Base-by-base conservation (phyloP, 352 stramenopile species). In the Pythium pyrilobum region DNA sequence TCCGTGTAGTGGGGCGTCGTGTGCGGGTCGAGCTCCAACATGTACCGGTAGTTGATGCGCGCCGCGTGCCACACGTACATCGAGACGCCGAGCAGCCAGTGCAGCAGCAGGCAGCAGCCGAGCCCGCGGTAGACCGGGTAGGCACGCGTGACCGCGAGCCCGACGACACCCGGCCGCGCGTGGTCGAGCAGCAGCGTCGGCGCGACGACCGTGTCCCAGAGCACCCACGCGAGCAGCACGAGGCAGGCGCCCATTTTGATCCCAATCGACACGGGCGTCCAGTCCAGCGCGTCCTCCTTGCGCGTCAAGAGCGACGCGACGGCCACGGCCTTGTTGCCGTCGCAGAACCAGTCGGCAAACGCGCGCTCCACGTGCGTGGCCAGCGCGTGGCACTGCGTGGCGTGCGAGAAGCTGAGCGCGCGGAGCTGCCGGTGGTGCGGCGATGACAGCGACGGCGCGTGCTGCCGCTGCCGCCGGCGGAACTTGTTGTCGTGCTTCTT, bases 401-500 rank as follows among this genome's bases (percentile, higher is more conserved):
- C 77, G 28, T 85, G 69, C 0, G 80, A 67, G 54, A 95, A 91
- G 32, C 69, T 64, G 28, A 75, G 81, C 5, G 54, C 67, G 49
- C 89, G 64, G 27, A 90, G 69, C 16, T 70, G 73, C 18, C 42
- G 39, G 45, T 70, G 71, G 52, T 89, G 67, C 21, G 78, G 49
- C 10, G 47, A 34, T 15, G 56, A 55, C 8, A 82, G 60, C n/a
- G n/a, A n/a, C n/a, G n/a, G n/a, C n/a, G n/a, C n/a, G n/a, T n/a
- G n/a, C n/a, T n/a, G n/a, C 27, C 67, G 57, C 29, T 67, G 62
- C 49, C 70, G 62, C 20, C 79, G 64, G 2, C 67, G 67, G 33
- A 81, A 74, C 55, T 78, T 77, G 47, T 98, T 98, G 67, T 98
- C 94, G 66, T 98, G 89, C 52, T 98, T 98, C 66, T 99, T 98